Evolutionary conservation across 352 stramenopile genomes (phyloP), one percentile per base, ranked within the genome.

Genomic region (Globisporangium paddicum): DNA sequence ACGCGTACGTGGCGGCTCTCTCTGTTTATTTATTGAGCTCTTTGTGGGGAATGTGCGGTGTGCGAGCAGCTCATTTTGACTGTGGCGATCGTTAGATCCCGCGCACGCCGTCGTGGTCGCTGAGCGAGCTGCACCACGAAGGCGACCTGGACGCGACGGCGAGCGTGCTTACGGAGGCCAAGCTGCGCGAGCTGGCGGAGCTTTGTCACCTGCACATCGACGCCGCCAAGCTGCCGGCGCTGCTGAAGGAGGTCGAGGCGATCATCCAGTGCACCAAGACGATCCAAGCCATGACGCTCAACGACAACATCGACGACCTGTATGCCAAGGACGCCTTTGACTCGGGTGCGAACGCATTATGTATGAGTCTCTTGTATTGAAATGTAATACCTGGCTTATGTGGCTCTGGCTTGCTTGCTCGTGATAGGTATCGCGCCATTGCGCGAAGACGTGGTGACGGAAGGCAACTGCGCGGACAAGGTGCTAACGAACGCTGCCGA

Each of bases 241-340:
- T 95, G 63, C 73, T 95, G 26, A 85, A 87, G 38, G 85, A 89
- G 53, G 85, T 95, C 6, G 82, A 93, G 67, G 86, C 82, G 25
- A 95, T 95, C 47, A 93, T 95, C 49, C 85, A 95, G 54, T 95
- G 85, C 76, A 90, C 85, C 51, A 90, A 88, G 67, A 90, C 80
- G 28, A 87, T 95, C 50, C 85, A 95, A 58, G 82, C 76, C 30
- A 76, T 93, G 65, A 95, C 85, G 45, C 51, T 95, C 32, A 64
- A 87, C 57, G 81, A 87, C 40, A 86, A 90, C 63, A 87, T 95
- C n/a, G 77, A 93, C 60, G 79, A 91, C 21, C 60, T 95, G 32
- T 95, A 95, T 52, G 73, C 77, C 30, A 89, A 79, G 44, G 79
- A 67, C 59, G 73, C 76, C 52, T 78, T 77, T 28, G 73, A 89